Evolutionary conservation across 2,329 filamentous ascomycete species (phyloP).

Genomic region (Aspergillus brasiliensis): DNA sequence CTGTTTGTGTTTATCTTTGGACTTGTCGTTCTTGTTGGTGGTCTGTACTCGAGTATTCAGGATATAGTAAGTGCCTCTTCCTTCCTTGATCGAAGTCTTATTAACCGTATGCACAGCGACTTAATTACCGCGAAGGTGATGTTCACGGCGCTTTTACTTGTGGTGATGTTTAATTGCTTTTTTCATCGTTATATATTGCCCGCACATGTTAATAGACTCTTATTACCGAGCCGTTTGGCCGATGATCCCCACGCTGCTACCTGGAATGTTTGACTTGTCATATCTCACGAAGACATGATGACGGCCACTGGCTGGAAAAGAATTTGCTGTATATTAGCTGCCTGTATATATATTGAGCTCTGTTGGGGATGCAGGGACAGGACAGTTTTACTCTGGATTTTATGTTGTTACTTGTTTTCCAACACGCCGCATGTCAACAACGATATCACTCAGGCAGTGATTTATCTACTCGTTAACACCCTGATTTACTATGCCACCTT

Average conservation of each 20-base stretch:
- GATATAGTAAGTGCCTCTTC: conserved; percentile 17
- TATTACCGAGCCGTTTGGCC: too few relatives aligned
- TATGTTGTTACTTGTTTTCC: not conserved
- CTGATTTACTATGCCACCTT: too few relatives aligned
- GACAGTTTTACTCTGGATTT: not conserved
- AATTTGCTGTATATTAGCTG: not conserved
- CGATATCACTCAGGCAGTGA: too few relatives aligned
- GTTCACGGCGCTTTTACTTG: not conserved
- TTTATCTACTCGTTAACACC: too few relatives aligned
- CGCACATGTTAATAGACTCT: too few relatives aligned
- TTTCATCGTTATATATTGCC: not conserved
- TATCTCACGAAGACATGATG: not conserved
- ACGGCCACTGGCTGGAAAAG: too few relatives aligned
- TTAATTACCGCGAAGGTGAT: not conserved
- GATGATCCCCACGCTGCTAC: not conserved
- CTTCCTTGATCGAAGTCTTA: not conserved
- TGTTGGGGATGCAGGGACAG: not conserved
- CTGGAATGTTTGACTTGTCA: not conserved
- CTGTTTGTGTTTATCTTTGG: conserved; percentile 20
- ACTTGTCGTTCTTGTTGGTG: conserved; percentile 19
- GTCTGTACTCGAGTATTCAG: conserved; percentile 21
- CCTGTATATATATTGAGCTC: not conserved
- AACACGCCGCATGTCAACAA: not conserved
- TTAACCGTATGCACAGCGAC: not conserved
- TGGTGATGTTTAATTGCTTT: not conserved